phyloP scores from a whole-genome alignment of 768 basidiomycete genomes.

The Kwoniella heveanensis region DNA sequence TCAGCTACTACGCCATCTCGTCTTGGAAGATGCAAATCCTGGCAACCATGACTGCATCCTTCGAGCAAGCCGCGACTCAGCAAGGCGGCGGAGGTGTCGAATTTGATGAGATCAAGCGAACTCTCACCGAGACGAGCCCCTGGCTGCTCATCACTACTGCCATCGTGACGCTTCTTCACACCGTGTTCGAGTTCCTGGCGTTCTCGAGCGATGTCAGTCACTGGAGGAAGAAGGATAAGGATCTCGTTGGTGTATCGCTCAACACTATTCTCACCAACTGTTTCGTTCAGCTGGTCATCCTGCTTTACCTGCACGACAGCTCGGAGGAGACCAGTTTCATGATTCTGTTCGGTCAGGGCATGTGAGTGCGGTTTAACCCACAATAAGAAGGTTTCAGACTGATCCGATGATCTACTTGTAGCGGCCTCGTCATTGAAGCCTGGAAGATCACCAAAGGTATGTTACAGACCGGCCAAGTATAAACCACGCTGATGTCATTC shows the following conservation, averaged over 20 bases:
- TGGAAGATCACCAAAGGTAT: constrained; percentile 72
- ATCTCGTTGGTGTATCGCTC: constrained; percentile 92
- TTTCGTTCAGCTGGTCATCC: constrained; percentile 75
- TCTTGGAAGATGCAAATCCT: constrained; percentile 70
- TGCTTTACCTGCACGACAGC: constrained; percentile 92
- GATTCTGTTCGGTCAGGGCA: constrained; percentile 69
- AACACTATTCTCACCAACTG: constrained; percentile 87
- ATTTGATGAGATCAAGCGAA: constrained; percentile 92
- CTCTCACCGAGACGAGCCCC: constrained; percentile 69
- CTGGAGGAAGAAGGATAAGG: constrained; percentile 85
- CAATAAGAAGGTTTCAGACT: too few relatives aligned
- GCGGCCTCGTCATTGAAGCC: constrained; percentile 65
- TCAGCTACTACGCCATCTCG: constrained; percentile 82
- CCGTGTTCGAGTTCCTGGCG: constrained; percentile 90
- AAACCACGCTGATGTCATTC: constrained; percentile 35
- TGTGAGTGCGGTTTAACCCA: too few relatives aligned
- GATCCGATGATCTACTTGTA: too few relatives aligned
- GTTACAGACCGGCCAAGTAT: constrained; percentile 47
- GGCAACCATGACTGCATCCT: constrained; percentile 78
- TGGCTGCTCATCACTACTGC: constrained; percentile 83
- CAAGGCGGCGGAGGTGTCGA: constrained; percentile 61
- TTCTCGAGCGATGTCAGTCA: constrained; percentile 94
- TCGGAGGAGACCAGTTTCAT: constrained; percentile 96
- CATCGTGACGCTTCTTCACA: constrained; percentile 81
- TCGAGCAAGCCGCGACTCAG: constrained; percentile 80